Conservation (phyloP, 306 rosid species). For the Prunus campanulata region DNA sequence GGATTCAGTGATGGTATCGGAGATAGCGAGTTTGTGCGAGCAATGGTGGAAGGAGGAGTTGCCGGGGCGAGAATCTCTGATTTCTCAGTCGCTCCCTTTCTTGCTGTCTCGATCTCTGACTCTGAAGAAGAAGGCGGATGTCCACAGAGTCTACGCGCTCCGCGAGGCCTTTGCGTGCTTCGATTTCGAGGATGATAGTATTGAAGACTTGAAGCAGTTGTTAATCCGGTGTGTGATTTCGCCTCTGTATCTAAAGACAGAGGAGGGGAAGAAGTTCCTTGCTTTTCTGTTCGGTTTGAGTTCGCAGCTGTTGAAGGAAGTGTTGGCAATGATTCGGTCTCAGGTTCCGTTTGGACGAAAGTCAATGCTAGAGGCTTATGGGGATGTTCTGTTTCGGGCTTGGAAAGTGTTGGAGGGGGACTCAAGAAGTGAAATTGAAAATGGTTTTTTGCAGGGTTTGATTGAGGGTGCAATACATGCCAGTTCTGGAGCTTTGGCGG, state of each 20-base stretch:
- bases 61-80: constrained; percentile 56
- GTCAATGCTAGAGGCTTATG: constrained; percentile 80
- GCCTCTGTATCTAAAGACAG: constrained; percentile 71
- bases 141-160: constrained; percentile 64
- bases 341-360: constrained; percentile 89
- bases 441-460: constrained; percentile 72
- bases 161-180: constrained; percentile 72
- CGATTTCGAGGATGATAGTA: constrained; percentile 83
- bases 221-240: constrained; percentile 63
- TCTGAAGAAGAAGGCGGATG: constrained; percentile 69
- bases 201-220: constrained; percentile 71
- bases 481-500: constrained; percentile 49
- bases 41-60: constrained; percentile 90
- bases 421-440: constrained; percentile 52
- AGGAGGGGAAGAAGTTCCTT: constrained; percentile 79
- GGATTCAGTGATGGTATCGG: constrained; percentile 47
- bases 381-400: constrained; percentile 77
- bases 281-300: constrained; percentile 64
- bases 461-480: constrained; percentile 70
- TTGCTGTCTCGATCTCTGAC: constrained; percentile 66
- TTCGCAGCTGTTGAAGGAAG: constrained; percentile 62
- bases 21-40: constrained; percentile 56
- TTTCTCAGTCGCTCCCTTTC: constrained; percentile 75
- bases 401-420: constrained; percentile 64
- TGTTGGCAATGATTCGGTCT: constrained; percentile 78